Evolutionary conservation across 2,329 filamentous ascomycete species (phyloP).

Genomic region (Xylariaceae sp.): DNA sequence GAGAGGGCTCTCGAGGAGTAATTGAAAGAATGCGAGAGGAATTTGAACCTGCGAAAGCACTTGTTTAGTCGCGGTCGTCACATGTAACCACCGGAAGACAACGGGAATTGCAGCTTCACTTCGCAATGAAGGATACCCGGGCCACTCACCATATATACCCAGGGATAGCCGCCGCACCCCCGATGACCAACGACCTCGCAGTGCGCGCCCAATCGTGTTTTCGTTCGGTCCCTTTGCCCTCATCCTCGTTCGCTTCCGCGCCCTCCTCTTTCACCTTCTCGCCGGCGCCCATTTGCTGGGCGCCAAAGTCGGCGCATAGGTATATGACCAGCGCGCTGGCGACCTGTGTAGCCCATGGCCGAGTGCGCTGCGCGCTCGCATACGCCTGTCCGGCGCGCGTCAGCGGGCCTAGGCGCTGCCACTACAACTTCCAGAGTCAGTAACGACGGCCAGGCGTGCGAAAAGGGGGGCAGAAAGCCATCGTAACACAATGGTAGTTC

Average conservation of each 20-base stretch:
- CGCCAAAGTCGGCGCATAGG: slow-evolving; percentile 70
- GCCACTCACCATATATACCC: slow-evolving; percentile 71
- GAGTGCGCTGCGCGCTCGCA: slow-evolving; percentile 62
- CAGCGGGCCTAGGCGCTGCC: slow-evolving; percentile 56
- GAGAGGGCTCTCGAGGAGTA: slow-evolving; percentile 68
- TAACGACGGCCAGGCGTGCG: background rate
- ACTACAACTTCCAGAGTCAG: slow-evolving; percentile 27
- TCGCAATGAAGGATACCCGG: background rate
- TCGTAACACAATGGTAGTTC: too few relatives aligned
- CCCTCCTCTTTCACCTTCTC: slow-evolving; percentile 30
- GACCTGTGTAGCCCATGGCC: slow-evolving; percentile 78
- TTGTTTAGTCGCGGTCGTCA: slow-evolving; percentile 1
- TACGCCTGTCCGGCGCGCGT: slow-evolving; percentile 57
- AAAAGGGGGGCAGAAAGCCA: background rate
- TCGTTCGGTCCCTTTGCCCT: background rate
- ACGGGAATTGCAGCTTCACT: background rate
- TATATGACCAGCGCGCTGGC: slow-evolving; percentile 73
- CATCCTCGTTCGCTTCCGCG: slow-evolving; percentile 39
- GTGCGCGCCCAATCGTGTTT: slow-evolving; percentile 67
- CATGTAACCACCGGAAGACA: background rate
- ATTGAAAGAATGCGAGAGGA: slow-evolving; percentile 78
- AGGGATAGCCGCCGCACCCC: slow-evolving; percentile 68
- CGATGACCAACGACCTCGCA: slow-evolving; percentile 67
- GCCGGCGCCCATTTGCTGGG: slow-evolving; percentile 58
- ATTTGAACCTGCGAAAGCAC: slow-evolving; percentile 60